Base-by-base conservation (phyloP, 106 monocot species). In the Allium sativum region DNA sequence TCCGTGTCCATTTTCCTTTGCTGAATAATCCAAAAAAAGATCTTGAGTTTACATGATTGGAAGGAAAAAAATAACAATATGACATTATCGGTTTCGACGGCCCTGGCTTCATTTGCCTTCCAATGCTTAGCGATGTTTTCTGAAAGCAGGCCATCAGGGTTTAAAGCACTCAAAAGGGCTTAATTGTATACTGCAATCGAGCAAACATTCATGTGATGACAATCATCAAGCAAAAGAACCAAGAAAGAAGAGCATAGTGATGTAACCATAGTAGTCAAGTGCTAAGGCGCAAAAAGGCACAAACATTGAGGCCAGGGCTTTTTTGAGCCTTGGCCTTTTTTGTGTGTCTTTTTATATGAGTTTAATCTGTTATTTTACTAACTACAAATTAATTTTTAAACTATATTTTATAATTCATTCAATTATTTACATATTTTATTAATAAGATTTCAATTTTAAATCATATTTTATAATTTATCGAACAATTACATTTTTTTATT, bases 121-220 rank as follows among this genome's bases (percentile, higher is more conserved):
- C 95, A 96, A 60, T 96, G 95, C 53, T 90, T 96, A 16, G 87
- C 95, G 22, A 96, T 75, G 79, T 96, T 90, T 53, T 96, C 90
- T 16, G 95, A 90, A 42, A 96, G 87, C 8, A 90, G 90, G 43
- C 90, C 95, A 69, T 96, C 95, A 7, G 95, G 95, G 64, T 96
- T 96, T 63, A 90, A 90, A 43, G 95, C 95, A 78, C 90, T 96
- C 13, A 90, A 65, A 60, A 96, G 90, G 10, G 90, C 95, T 72
- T n/a, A n/a, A n/a, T n/a, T 95, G 94, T 63, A 90, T 90, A 62
- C 94, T 94, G 62, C 55, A 55, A 2, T 10, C 59, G 43, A 7
- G 41, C 41, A 43, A 14, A 44, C 9, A 59, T 8, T 59, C 8
- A 3, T 3, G 15, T 50, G 11, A 48, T 50, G 11, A 0, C 11